Conservation (phyloP, 345 rosid species). For the Cochlearia excelsa region DNA sequence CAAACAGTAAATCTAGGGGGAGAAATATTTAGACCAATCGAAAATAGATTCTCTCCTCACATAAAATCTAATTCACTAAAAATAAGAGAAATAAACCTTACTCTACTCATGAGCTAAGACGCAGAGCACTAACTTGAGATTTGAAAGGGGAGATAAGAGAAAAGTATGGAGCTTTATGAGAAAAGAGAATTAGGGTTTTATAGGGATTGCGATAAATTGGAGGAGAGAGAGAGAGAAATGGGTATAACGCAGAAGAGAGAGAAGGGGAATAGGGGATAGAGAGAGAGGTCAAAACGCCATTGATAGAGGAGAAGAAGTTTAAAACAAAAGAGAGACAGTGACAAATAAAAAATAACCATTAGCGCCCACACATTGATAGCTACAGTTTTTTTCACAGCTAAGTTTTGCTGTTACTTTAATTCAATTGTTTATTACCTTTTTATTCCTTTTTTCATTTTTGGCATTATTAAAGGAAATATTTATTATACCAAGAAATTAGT, state of each 20-base stretch:
- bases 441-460: no score
- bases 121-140: no score
- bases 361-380: slow-evolving; percentile 43
- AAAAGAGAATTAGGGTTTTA: slow-evolving; percentile 41
- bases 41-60: no score
- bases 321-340: slow-evolving; percentile 39
- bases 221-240: slow-evolving; percentile 37
- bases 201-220: slow-evolving; percentile 41
- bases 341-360: background rate
- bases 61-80: no score
- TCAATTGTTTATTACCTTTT: no score
- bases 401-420: no score
- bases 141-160: no score
- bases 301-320: slow-evolving; percentile 35
- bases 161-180: background rate
- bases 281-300: slow-evolving; percentile 36
- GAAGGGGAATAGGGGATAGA: slow-evolving; percentile 14
- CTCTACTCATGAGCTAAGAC: no score
- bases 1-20: slow-evolving; percentile 30
- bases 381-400: slow-evolving; percentile 55
- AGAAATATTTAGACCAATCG: no score
- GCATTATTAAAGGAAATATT: no score
- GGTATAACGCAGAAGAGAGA: slow-evolving; percentile 39
- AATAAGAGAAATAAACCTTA: no score
- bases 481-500: no score